Conservation (phyloP, 2,329 filamentous ascomycete genomes). For the Magnaporthiopsis rhizophila region DNA sequence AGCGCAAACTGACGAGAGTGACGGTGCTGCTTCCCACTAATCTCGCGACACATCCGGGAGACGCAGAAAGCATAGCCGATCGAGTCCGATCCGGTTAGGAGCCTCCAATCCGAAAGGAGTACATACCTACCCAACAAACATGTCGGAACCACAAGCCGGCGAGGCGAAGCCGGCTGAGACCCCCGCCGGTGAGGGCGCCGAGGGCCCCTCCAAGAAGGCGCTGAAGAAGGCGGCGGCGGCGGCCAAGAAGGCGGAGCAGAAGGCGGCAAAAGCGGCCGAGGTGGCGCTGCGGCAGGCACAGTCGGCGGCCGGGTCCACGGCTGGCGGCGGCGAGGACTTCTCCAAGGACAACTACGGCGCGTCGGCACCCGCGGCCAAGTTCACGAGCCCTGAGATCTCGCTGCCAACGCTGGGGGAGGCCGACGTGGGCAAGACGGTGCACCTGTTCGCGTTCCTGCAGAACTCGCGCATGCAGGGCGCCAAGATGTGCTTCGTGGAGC, state of each 20-base stretch:
- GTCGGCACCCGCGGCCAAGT: conserved; percentile 41
- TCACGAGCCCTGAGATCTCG: conserved; percentile 43
- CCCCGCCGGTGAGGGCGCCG: conserved; percentile 24
- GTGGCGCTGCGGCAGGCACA: conserved; percentile 51
- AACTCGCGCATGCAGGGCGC: conserved; percentile 83
- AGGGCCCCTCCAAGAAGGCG: conserved; percentile 64
- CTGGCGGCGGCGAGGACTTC: conserved; percentile 56
- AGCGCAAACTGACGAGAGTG: not conserved
- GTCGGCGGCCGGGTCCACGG: conserved; percentile 57
- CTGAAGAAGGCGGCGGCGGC: conserved; percentile 79
- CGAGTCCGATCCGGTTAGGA: not conserved
- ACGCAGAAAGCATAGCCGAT: not conserved
- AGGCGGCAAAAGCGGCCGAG: conserved; percentile 65
- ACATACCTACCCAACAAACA: not conserved
- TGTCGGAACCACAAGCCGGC: conserved; percentile 5
- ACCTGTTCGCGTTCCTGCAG: conserved; percentile 73
- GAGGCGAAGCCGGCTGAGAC: conserved; percentile 5
- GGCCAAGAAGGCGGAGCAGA: conserved; percentile 80
- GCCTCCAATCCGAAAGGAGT: not conserved
- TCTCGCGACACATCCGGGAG: no score
- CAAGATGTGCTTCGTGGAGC: conserved; percentile 84
- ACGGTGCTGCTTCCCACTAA: not conserved
- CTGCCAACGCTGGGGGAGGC: conserved; percentile 57
- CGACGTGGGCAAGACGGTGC: conserved; percentile 62
- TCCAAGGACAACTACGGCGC: conserved; percentile 75